Base-by-base conservation (phyloP, 441 rosid species). In the Croton setiger region DNA sequence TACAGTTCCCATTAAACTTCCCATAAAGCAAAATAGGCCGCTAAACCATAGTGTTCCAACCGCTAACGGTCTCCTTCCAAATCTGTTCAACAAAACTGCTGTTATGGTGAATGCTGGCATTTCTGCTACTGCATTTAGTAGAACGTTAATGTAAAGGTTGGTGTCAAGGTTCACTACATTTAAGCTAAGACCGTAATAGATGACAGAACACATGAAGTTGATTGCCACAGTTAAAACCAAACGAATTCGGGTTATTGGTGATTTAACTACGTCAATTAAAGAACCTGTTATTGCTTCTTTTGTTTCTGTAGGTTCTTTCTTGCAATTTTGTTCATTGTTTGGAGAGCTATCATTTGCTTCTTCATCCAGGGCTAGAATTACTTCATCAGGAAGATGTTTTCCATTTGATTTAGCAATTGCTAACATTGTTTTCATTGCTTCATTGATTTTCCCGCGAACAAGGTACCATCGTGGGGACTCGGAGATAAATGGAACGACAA, bases 391-490 rank as follows among this genome's bases (percentile, higher is more conserved):
- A 54, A 93, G 75, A 70, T 74, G 72, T 13, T 76, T 80, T 3
- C 89, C 85, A 5, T 89, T 89, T 0, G 81, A 73, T 55, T 79
- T 76, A 1, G 98, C 98, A 17, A 93, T 91, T 9, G 27, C 6
- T 1, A 72, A 77, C 97, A 93, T 85, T 9, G 89, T 18, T 52
- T 83, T 82, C 95, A 84, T 89, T 2, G 97, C 97, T 51, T 89
- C 85, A 0, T 81, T 72, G 37, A 81, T 74, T 80, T 74, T 83
- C 35, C 97, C 92, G 3, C 90, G 91, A 12, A 93, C 90, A 11
- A 91, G 86, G 74, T 88, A 93, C 97, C 98, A 93, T 14, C 98
- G 79, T 0, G 97, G 98, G 5, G 98, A 91, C 78, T 93, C 98
- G 0, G 89, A 79, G 75, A 93, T 57, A n/a, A 91, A 91, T 1